phyloP scores from a whole-genome alignment of 768 basidiomycete genomes.

The Ephemerocybe angulata region DNA sequence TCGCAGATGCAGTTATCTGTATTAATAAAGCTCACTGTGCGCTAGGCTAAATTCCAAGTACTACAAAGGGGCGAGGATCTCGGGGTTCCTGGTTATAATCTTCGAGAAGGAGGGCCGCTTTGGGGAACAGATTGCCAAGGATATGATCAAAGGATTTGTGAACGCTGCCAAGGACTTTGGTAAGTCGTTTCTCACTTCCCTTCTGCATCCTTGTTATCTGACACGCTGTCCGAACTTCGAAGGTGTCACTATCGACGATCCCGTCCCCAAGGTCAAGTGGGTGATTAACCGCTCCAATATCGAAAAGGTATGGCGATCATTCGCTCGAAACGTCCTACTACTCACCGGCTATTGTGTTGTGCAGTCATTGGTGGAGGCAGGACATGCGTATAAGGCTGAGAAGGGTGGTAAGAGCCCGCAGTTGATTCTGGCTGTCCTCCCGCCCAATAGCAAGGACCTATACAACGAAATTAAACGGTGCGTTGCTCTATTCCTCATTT shows the following conservation, averaged over 20 bases:
- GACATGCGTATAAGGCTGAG: too few species aligned
- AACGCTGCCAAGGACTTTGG: slow-evolving; percentile 54
- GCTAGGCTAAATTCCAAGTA: slow-evolving; percentile 71
- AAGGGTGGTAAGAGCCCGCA: slow-evolving; percentile 35
- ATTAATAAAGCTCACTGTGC: neutral
- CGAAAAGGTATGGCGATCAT: slow-evolving; percentile 2
- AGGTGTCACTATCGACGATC: slow-evolving; percentile 1
- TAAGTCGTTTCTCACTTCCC: slow-evolving; percentile 28
- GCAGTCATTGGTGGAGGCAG: too few species aligned
- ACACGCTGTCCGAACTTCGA: neutral
- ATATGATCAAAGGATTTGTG: slow-evolving; percentile 54
- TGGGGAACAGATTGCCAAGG: slow-evolving; percentile 39
- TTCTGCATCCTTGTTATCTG: slow-evolving; percentile 30
- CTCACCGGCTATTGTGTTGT: too few species aligned
- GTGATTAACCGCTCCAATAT: neutral
- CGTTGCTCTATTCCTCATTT: slow-evolving; percentile 30
- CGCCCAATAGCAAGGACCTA: slow-evolving; percentile 68
- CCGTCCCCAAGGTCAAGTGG: neutral
- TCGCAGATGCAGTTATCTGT: neutral
- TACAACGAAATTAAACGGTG: slow-evolving; percentile 80
- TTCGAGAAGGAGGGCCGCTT: slow-evolving; percentile 65
- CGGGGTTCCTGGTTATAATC: slow-evolving; percentile 60
- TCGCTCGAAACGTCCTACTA: too few species aligned
- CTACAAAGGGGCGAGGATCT: slow-evolving; percentile 50
- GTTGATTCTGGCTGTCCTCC: slow-evolving; percentile 66